These are phyloP conservation scores for Handroanthus guayacan DNA, from an alignment of 257 asterid species.

Conservation along the genomic window DNA sequence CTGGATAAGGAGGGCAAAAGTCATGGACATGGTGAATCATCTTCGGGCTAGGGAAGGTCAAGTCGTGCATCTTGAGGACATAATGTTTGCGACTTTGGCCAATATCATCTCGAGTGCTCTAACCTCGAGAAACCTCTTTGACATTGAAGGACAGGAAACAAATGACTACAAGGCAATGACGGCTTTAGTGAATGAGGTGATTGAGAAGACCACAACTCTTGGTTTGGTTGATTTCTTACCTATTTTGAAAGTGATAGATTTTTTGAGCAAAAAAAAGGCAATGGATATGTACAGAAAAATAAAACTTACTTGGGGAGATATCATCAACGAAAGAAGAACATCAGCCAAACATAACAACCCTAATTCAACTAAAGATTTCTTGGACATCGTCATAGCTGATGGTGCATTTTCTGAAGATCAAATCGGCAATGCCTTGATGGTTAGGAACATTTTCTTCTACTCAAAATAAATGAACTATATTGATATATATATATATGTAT, in stretches of 20 bases:
- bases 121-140: conserved; percentile 24
- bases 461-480: not conserved
- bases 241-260: conserved; percentile 22
- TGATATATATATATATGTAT: not conserved
- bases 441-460: not conserved
- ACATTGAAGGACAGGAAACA: not conserved
- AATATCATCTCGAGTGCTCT: conserved; percentile 21
- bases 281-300: conserved; percentile 1
- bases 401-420: conserved; percentile 28
- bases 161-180: not conserved
- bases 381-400: conserved; percentile 24
- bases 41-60: not conserved
- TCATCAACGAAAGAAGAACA: conserved; percentile 23
- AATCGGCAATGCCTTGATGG: conserved; percentile 21
- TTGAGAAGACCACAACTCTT: not conserved
- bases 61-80: conserved; percentile 18
- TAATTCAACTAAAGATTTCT: conserved; percentile 25
- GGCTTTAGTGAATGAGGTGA: conserved; percentile 1
- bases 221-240: conserved; percentile 34
- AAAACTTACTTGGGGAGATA: conserved; percentile 22
- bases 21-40: conserved; percentile 13
- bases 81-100: conserved; percentile 12
- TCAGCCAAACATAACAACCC: not conserved
- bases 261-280: conserved; percentile 30
- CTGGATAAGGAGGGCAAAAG: conserved; percentile 7